Percentiles rank a stretch among this genome's conserved stretches.
Evolutionary conservation across 495 filamentous ascomycete species (phyloP).

Genomic region (Neurospora sp.): DNA sequence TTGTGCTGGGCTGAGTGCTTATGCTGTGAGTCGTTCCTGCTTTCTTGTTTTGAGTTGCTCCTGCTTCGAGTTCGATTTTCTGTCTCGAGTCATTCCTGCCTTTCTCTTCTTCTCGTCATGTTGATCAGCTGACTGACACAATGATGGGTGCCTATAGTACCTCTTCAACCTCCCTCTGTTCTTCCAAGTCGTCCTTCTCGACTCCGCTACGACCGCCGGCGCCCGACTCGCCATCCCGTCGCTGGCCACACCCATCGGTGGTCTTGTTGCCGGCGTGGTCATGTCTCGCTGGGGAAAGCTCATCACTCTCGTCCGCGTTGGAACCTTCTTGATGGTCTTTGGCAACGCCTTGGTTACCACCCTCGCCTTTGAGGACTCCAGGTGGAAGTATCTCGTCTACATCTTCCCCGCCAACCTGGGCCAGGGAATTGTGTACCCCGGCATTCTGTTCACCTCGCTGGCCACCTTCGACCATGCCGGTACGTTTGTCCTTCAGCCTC

Average conservation of each 20-base stretch:
- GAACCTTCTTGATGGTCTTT: conserved; percentile 48
- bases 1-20: conserved; percentile 51
- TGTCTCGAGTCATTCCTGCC: neutral
- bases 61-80: neutral
- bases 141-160: conserved; percentile 31
- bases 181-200: conserved; percentile 52
- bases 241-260: conserved; percentile 50
- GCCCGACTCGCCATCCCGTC: conserved; percentile 50
- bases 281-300: conserved; percentile 58
- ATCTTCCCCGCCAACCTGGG: conserved; percentile 56
- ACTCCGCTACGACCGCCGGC: conserved; percentile 51
- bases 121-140: neutral
- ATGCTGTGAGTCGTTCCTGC: conserved; percentile 39
- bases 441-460: conserved; percentile 52
- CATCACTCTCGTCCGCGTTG: conserved; percentile 41
- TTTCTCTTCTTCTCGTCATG: neutral
- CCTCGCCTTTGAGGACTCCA: conserved; percentile 44
- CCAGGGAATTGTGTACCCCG: conserved; percentile 54
- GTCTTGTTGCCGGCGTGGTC: conserved; percentile 48
- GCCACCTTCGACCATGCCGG: conserved; percentile 54
- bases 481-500: conserved; percentile 15
- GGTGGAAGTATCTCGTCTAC: conserved; percentile 54
- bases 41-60: neutral
- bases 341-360: conserved; percentile 48
- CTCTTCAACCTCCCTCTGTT: conserved; percentile 56